Percentiles rank a stretch among this genome's conserved stretches.
Evolutionary conservation across 768 basidiomycete genomes (phyloP).

Genomic region (Mycena albidolilacea): DNA sequence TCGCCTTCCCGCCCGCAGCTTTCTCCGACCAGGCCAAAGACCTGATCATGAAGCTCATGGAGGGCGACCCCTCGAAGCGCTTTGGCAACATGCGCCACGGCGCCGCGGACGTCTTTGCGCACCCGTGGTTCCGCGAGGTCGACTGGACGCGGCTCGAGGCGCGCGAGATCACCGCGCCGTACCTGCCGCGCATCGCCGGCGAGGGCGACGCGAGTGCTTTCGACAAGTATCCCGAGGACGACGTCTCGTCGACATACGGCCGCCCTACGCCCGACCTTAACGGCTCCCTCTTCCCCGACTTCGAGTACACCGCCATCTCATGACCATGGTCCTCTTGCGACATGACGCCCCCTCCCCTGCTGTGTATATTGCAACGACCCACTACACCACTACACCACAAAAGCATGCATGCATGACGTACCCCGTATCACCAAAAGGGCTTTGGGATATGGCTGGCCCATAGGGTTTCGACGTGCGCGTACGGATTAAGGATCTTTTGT

Average conservation of each 20-base stretch:
- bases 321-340: background rate
- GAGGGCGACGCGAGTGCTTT: constrained; percentile 98
- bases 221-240: constrained; percentile 85
- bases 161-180: constrained; percentile 95
- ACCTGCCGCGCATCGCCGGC: constrained; percentile 90
- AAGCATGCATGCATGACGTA: constrained; percentile 21
- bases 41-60: constrained; percentile 92
- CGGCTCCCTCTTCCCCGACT: constrained; percentile 59
- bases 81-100: constrained; percentile 93
- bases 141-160: constrained; percentile 87
- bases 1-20: constrained; percentile 65
- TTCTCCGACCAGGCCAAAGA: constrained; percentile 86
- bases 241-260: constrained; percentile 74
- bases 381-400: constrained; percentile 5
- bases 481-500: constrained; percentile 12
- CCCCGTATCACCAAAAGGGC: constrained; percentile 38
- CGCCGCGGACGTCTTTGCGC: constrained; percentile 91
- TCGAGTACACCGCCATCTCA: constrained; percentile 72
- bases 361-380: background rate
- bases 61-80: constrained; percentile 88
- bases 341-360: background rate
- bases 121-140: constrained; percentile 95
- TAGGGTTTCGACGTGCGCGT: constrained; percentile 17
- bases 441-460: constrained; percentile 41
- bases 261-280: constrained; percentile 75